phyloP scores from a whole-genome alignment of 768 basidiomycete species.

The Psilocybe subaeruginosa region DNA sequence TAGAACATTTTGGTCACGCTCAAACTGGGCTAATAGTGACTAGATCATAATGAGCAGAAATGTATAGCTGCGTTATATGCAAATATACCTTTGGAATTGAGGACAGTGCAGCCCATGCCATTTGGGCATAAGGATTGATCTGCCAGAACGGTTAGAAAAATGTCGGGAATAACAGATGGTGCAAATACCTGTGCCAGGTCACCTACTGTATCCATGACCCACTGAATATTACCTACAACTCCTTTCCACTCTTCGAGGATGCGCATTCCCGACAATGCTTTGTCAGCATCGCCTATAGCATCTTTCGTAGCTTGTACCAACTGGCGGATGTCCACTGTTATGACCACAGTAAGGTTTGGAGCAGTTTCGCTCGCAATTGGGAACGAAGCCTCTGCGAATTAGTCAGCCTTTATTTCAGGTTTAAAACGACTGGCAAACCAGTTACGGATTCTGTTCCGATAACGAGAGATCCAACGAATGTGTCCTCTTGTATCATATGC shows the following conservation, averaged over 20 bases:
- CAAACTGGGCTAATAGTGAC: background rate
- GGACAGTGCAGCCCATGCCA: slow-evolving; percentile 1
- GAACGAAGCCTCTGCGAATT: background rate
- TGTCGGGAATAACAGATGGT: background rate
- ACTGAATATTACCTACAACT: background rate
- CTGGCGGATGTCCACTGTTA: background rate
- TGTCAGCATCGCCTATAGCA: background rate
- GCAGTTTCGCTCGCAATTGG: background rate
- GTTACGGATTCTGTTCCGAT: background rate
- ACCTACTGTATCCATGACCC: background rate
- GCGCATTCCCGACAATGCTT: background rate
- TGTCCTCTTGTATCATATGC: background rate
- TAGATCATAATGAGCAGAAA: background rate
- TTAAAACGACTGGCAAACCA: background rate
- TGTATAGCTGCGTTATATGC: background rate
- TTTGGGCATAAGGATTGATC: slow-evolving; percentile 2
- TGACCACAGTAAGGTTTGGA: background rate
- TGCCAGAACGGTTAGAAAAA: background rate
- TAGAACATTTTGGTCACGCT: background rate
- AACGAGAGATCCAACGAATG: background rate
- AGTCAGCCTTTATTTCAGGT: background rate
- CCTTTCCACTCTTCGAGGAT: background rate
- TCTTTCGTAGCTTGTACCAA: background rate
- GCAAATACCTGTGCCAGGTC: background rate
- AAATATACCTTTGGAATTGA: slow-evolving; percentile 1